phyloP scores from a whole-genome alignment of 768 basidiomycete genomes.

The Pholiota molesta region DNA sequence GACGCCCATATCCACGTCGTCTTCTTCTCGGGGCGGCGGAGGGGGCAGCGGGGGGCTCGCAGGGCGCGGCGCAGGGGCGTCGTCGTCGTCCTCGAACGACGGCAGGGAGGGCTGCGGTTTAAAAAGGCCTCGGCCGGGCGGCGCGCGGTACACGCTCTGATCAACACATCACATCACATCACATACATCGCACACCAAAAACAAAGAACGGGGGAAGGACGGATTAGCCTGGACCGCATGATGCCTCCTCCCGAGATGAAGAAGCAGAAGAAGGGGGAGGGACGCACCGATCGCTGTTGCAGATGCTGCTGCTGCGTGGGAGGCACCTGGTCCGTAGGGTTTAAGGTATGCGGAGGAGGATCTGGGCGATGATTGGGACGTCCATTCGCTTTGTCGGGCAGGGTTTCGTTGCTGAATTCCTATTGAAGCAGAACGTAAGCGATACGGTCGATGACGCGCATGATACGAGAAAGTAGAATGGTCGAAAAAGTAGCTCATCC shows the following conservation, averaged over 20 bases:
- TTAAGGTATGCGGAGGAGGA: conserved; percentile 18
- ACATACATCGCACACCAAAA: background rate
- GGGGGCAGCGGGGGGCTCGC: conserved; percentile 13
- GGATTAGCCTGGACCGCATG: conserved; percentile 15
- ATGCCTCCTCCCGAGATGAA: conserved; percentile 23
- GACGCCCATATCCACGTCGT: conserved; percentile 14
- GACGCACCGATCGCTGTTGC: conserved; percentile 28
- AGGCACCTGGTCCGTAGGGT: conserved; percentile 22
- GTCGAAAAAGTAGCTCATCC: too few species aligned
- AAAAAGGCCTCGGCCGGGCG: conserved; percentile 7
- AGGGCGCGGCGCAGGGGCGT: conserved; percentile 11
- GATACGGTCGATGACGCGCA: conserved; percentile 1
- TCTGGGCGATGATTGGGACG: conserved; percentile 14
- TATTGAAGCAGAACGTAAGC: conserved; percentile 10
- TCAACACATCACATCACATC: background rate
- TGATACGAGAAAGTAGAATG: too few species aligned
- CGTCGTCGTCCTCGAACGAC: conserved; percentile 12
- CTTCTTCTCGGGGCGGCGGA: background rate
- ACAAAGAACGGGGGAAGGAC: conserved; percentile 6
- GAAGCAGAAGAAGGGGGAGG: conserved; percentile 5
- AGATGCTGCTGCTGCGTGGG: conserved; percentile 1
- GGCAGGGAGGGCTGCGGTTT: conserved; percentile 15
- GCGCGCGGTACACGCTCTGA: conserved; percentile 18
- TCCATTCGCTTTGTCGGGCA: conserved; percentile 17
- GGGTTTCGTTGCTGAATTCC: conserved; percentile 24